phyloP scores from a whole-genome alignment of 2,329 filamentous ascomycete species.

The Ophiocordyceps camponoti-rufipedis region DNA sequence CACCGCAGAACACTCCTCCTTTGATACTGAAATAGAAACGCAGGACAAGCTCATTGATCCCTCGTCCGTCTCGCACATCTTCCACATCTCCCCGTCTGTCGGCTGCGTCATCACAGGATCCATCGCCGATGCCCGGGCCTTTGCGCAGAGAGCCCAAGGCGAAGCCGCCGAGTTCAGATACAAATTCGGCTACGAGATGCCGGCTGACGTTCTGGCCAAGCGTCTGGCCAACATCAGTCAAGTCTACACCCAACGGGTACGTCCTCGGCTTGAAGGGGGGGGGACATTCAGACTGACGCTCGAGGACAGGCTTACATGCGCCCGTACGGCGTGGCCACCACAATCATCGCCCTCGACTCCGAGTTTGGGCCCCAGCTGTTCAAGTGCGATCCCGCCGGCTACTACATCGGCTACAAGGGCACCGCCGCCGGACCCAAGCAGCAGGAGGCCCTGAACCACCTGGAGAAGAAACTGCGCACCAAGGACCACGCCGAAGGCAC shows the following conservation, averaged over 20 bases:
- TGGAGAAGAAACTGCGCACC: slow-evolving; percentile 99
- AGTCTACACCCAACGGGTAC: slow-evolving; percentile 91
- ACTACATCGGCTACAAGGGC: slow-evolving; percentile 97
- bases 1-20: not conserved
- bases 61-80: slow-evolving; percentile 90
- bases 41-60: slow-evolving; percentile 99
- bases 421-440: slow-evolving; percentile 95
- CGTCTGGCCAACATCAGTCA: slow-evolving; percentile 97
- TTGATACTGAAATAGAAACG: slow-evolving; percentile 1
- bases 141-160: slow-evolving; percentile 78
- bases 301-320: slow-evolving; percentile 70
- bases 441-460: slow-evolving; percentile 93
- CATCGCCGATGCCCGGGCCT: slow-evolving; percentile 90
- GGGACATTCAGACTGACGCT: not conserved
- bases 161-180: slow-evolving; percentile 97
- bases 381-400: slow-evolving; percentile 96
- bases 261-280: slow-evolving; percentile 4
- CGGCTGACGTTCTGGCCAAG: slow-evolving; percentile 91
- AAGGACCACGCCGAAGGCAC: slow-evolving; percentile 82
- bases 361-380: slow-evolving; percentile 88
- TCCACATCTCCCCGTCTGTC: slow-evolving; percentile 87
- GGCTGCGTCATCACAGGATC: slow-evolving; percentile 98
- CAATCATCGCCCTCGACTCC: slow-evolving; percentile 81
- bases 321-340: slow-evolving; percentile 87
- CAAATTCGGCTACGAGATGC: slow-evolving; percentile 99